These are phyloP conservation scores for Fusarium sp. DNA, from an alignment of 2,329 filamentous ascomycete genomes.

Conservation along the genomic window DNA sequence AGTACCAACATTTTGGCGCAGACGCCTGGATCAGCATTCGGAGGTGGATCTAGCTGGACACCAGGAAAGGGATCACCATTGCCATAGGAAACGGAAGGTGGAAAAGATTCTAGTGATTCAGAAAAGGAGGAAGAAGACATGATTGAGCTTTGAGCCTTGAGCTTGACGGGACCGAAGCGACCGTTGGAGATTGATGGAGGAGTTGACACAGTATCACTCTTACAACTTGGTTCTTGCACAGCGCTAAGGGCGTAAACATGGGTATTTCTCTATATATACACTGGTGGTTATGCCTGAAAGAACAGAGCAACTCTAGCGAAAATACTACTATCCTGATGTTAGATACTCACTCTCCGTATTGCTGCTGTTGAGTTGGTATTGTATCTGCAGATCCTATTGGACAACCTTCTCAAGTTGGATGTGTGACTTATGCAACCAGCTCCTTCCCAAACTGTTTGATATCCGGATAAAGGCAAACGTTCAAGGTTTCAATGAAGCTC, in stretches of 20 bases:
- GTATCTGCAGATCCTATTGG: neutral
- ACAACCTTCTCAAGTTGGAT: neutral
- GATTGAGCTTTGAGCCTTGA: conserved; percentile 1
- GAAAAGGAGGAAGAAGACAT: conserved; percentile 5
- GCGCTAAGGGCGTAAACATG: neutral
- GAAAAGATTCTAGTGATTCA: neutral
- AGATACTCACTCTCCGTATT: neutral
- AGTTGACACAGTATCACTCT: neutral
- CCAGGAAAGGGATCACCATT: conserved; percentile 60
- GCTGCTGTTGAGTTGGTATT: neutral
- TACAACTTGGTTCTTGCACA: neutral
- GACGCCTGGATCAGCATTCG: conserved; percentile 55
- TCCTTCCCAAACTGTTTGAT: neutral
- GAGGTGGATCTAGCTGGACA: conserved; percentile 58
- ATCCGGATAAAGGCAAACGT: neutral
- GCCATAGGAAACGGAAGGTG: conserved; percentile 36
- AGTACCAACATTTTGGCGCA: conserved; percentile 53
- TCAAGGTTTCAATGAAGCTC: neutral
- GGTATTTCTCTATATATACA: neutral
- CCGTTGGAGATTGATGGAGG: neutral
- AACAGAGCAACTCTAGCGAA: neutral
- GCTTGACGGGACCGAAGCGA: neutral
- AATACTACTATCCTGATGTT: neutral
- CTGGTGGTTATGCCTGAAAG: neutral
- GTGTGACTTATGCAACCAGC: neutral